Evolutionary conservation across 768 basidiomycete genomes (phyloP).

Genomic region (Amanita brunnescens): DNA sequence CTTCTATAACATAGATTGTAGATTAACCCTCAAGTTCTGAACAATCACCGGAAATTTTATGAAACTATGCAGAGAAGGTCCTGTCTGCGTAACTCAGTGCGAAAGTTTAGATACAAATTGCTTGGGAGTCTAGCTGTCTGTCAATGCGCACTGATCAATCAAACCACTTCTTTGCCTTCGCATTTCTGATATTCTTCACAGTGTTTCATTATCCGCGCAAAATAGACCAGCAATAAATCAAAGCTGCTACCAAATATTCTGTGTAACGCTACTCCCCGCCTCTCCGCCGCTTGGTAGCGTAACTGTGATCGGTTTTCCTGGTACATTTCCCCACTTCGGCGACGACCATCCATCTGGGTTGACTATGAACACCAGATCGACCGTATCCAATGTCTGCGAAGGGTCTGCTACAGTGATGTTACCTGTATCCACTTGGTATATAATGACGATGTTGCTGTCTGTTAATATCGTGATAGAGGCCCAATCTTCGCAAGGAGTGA

Average conservation of each 20-base stretch:
- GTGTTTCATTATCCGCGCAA: too few relatives aligned
- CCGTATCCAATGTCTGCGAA: slow-evolving; percentile 37
- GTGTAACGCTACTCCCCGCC: slow-evolving; percentile 40
- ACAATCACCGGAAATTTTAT: too few relatives aligned
- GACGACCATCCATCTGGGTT: slow-evolving; percentile 16
- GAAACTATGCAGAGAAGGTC: too few relatives aligned
- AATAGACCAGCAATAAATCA: too few relatives aligned
- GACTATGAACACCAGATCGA: slow-evolving; percentile 29
- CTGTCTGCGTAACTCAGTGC: too few relatives aligned
- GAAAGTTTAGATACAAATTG: too few relatives aligned
- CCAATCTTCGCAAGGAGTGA: slow-evolving; percentile 18
- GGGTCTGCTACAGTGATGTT: slow-evolving; percentile 57
- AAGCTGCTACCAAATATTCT: background rate
- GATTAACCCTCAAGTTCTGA: too few relatives aligned
- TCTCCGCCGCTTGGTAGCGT: slow-evolving; percentile 37
- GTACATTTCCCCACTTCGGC: slow-evolving; percentile 17
- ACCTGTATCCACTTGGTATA: slow-evolving; percentile 32
- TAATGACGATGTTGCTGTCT: slow-evolving; percentile 34
- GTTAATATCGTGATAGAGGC: slow-evolving; percentile 25
- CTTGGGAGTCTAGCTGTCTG: too few relatives aligned
- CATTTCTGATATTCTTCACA: too few relatives aligned
- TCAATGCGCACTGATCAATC: too few relatives aligned
- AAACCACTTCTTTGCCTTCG: too few relatives aligned
- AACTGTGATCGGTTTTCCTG: slow-evolving; percentile 25
- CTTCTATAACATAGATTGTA: too few relatives aligned